These are phyloP conservation scores for Lipomyces spencermartinsiae DNA, from an alignment of 805 yeast species.

Conservation along the genomic window DNA sequence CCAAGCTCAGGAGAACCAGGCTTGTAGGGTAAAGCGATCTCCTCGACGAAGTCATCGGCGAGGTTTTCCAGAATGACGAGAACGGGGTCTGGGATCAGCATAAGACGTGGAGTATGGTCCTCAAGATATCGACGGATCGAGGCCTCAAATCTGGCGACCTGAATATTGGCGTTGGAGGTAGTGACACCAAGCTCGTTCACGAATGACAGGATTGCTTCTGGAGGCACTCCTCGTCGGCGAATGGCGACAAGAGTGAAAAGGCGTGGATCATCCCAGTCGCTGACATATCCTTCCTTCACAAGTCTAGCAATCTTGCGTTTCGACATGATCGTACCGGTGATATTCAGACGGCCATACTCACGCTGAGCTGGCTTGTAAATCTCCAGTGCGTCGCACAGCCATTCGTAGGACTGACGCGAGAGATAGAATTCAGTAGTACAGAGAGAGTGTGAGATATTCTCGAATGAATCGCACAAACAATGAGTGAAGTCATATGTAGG, in stretches of 20 bases:
- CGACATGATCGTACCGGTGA: slow-evolving; percentile 92
- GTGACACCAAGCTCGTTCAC: slow-evolving; percentile 97
- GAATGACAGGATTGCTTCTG: slow-evolving; percentile 93
- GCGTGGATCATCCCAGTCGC: slow-evolving; percentile 99
- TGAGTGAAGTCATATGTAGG: slow-evolving; percentile 99
- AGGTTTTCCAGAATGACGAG: slow-evolving; percentile 83
- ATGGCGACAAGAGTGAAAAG: slow-evolving; percentile 92
- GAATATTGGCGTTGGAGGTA: slow-evolving; percentile 89
- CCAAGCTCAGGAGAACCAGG: slow-evolving; percentile 84
- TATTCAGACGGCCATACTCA: slow-evolving; percentile 95
- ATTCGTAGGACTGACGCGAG: slow-evolving; percentile 94
- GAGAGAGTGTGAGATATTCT: slow-evolving; percentile 92
- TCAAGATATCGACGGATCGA: slow-evolving; percentile 88
- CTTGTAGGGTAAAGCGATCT: slow-evolving; percentile 82
- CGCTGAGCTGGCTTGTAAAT: slow-evolving; percentile 99
- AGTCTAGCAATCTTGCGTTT: slow-evolving; percentile 95
- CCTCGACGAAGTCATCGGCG: slow-evolving; percentile 72
- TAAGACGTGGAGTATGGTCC: slow-evolving; percentile 88
- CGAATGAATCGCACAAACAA: slow-evolving; percentile 97
- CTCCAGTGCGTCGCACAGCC: slow-evolving; percentile 95
- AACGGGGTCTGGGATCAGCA: slow-evolving; percentile 90
- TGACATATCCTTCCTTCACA: slow-evolving; percentile 78
- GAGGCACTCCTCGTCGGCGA: slow-evolving; percentile 97
- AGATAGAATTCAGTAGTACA: slow-evolving; percentile 95
- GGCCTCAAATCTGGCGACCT: slow-evolving; percentile 85